Base-by-base conservation (phyloP, 2,329 filamentous ascomycete genomes). In the Fusarium temperatum region DNA sequence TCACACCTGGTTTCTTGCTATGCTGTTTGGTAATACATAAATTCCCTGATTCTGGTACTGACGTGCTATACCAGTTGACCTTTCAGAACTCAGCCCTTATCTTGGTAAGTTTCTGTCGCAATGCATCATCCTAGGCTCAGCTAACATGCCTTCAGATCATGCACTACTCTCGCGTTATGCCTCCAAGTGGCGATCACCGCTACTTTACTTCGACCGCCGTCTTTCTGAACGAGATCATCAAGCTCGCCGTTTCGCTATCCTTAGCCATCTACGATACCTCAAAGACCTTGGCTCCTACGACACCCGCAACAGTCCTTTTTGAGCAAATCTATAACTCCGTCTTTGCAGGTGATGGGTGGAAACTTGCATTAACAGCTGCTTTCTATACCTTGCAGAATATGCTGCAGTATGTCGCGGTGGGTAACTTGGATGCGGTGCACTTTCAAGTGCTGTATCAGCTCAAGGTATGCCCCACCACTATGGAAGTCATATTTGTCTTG, bases 151-250 rank as follows among this genome's bases (percentile, higher is more conserved):
- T 42, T 35, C 35, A 96, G 94, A 89, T 98, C 63, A 93, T 98
- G 88, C 96, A 98, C 85, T 98, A 98, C 83, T 98, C 95, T 36
- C 91, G 95, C 74, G 91, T 97, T 69, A 98, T 98, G 95, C 93
- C 95, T n/a, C 88, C 91, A 15, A 87, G 89, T 15, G 91, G 92
- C 80, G 94, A 94, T 75, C 94, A 95, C 80, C 92, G 95, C 81
- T 98, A 98, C 83, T 94, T 96, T 77, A 92, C 96, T 44, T 98
- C 95, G 47, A 98, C 96, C 15, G 95, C 96, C 48, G 94, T 99
- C 62, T 94, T 98, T 81, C 87, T 98, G 72, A 96, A 95, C 82
- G 96, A 99, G 84, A 89, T 98, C 53, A 89, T 98, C 78, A 98
- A 98, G 83, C 89, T 98, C 39, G 89, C 91, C 42, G 90, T 98